Evolutionary conservation across 768 basidiomycete species (phyloP).

Genomic region (Clathrus columnatus): DNA sequence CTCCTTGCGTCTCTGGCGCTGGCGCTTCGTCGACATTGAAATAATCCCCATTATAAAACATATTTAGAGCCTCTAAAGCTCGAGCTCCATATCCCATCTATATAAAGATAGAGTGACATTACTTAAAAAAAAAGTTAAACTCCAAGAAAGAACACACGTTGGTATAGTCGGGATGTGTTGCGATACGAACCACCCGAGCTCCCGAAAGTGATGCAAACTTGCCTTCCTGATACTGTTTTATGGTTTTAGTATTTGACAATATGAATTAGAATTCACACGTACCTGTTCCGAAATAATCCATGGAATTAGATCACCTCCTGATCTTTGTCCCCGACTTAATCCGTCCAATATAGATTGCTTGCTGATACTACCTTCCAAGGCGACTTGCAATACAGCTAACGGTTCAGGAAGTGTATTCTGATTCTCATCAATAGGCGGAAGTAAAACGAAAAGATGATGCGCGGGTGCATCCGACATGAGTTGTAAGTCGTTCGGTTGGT

Average conservation of each 20-base stretch:
- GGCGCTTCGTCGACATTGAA: slow-evolving; percentile 73
- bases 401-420: slow-evolving; percentile 91
- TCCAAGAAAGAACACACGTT: slow-evolving; percentile 43
- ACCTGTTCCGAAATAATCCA: slow-evolving; percentile 82
- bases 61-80: slow-evolving; percentile 76
- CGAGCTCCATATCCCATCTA: slow-evolving; percentile 97
- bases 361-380: slow-evolving; percentile 89
- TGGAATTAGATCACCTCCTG: slow-evolving; percentile 95
- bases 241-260: slow-evolving; percentile 5
- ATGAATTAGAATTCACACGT: slow-evolving; percentile 2
- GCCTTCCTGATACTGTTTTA: slow-evolving; percentile 79
- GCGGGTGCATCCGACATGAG: slow-evolving; percentile 94
- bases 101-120: not conserved
- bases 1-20: slow-evolving; percentile 12
- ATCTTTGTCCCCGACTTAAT: slow-evolving; percentile 70
- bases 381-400: slow-evolving; percentile 91
- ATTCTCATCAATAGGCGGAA: slow-evolving; percentile 87
- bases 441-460: slow-evolving; percentile 90
- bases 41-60: slow-evolving; percentile 90
- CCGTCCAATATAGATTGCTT: slow-evolving; percentile 81
- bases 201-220: slow-evolving; percentile 90
- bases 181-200: slow-evolving; percentile 84
- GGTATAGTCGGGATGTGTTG: slow-evolving; percentile 92
- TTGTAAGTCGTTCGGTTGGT: slow-evolving; percentile 98
- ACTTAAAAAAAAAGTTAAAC: slow-evolving; percentile 8